Evolutionary conservation across 306 rosid species (phyloP), one percentile per base, ranked within the genome.

Genomic region (Dryas drummondii): DNA sequence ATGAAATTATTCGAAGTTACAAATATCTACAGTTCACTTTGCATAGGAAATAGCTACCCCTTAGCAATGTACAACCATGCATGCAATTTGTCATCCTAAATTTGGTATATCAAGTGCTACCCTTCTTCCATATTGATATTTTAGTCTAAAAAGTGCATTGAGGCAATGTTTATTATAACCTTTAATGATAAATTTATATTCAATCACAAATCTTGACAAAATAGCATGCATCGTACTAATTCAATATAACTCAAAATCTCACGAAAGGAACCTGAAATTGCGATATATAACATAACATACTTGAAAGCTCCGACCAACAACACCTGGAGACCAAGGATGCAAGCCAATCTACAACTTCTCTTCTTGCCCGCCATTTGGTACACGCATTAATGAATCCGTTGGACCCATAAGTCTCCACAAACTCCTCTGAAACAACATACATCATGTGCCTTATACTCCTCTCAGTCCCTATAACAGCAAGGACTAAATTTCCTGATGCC

Each of bases 371-470:
- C 96, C 97, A 92, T 69, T 87, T 84, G 47, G 78, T 92, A 69
- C 79, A 79, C 16, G 71, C 83, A 80, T 76, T 79, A 71, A 82
- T 54, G 19, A 76, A 73, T 40, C 71, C 82, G 12, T 77, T 63
- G 60, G 90, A 75, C 74, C 80, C 90, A 40, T 79, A 86, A 49
- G 78, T 79, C 78, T 73, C 68, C 81, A 90, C 71, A 49, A 92
- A 90, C 5, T 84, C 84, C 26, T 85, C 90, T 5, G 90, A 82
- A 55, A 88, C 86, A 71, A 88, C 93, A 78, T 90, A 92, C 84
- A 87, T 71, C 97, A 92, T 92, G 76, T 92, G 97, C 80, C 97
- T 84, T 72, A 92, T 85, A 59, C 97, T 92, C 86, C 93, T 90
- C 93, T 90, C 97, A 13, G 96, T 92, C 66, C 97, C 97, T 50